phyloP scores from a whole-genome alignment of 73 alveolate species.

The Urostyla sp. region DNA sequence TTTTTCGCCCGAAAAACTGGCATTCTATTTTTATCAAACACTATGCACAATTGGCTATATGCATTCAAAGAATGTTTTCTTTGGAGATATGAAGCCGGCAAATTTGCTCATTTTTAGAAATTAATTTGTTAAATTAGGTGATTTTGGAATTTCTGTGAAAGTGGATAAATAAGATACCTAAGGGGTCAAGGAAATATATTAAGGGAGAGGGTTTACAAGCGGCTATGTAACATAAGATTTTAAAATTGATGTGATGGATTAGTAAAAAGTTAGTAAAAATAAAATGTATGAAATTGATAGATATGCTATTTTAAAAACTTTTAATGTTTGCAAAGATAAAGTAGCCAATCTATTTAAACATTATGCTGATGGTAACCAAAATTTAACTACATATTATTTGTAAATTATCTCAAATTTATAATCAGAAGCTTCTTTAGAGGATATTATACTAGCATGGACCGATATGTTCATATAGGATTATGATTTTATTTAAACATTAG shows the following conservation, averaged over 20 bases:
- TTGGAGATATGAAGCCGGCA: conserved; percentile 55
- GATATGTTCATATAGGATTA: background rate
- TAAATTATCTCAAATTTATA: background rate
- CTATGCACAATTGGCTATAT: background rate
- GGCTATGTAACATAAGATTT: background rate
- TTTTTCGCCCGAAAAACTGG: conserved; percentile 12
- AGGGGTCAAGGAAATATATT: background rate
- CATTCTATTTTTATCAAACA: background rate
- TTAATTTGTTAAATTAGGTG: conserved; percentile 38
- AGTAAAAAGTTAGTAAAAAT: background rate
- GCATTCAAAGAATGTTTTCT: conserved; percentile 15
- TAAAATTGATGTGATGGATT: background rate
- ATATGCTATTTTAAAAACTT: background rate
- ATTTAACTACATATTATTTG: background rate
- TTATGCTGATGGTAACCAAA: background rate
- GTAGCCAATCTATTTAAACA: background rate
- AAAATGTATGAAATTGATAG: background rate
- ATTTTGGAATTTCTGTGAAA: conserved; percentile 46
- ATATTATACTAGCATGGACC: background rate
- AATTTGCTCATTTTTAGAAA: conserved; percentile 29
- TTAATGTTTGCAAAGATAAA: background rate
- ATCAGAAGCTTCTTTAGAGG: background rate
- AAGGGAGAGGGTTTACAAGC: background rate
- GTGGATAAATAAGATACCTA: background rate
- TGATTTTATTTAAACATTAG: background rate